A percentile compares a stretch with the other conserved stretches of the same genome.
Evolutionary conservation across 2,329 filamentous ascomycete genomes (phyloP).

Genomic region (Aspergillus niger): DNA sequence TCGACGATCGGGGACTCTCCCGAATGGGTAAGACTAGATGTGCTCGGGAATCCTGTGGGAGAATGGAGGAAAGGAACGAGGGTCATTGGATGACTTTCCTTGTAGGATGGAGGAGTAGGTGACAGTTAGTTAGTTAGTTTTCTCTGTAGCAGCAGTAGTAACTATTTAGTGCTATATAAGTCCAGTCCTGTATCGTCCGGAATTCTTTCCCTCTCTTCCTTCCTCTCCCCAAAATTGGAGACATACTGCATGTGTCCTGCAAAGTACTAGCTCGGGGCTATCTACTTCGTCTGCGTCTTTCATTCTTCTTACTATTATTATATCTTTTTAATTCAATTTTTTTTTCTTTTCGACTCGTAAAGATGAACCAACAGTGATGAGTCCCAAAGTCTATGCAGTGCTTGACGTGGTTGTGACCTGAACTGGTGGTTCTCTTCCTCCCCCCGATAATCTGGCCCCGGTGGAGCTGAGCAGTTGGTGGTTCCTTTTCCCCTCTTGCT

Average conservation of each 20-base stretch:
- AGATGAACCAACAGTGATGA: too few relatives aligned
- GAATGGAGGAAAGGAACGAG: too few relatives aligned
- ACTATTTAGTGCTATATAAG: neutral
- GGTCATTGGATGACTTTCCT: neutral
- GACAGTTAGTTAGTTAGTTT: too few relatives aligned
- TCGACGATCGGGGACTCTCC: neutral
- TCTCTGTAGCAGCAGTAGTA: neutral
- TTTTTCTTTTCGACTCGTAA: too few relatives aligned
- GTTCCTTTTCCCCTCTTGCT: neutral
- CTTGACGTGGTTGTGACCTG: neutral
- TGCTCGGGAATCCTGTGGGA: neutral
- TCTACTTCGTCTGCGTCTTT: too few relatives aligned
- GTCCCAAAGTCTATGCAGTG: neutral
- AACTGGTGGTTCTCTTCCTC: too few relatives aligned
- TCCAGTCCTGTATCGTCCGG: neutral
- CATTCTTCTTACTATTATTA: too few relatives aligned
- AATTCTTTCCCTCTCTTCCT: neutral
- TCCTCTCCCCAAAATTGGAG: neutral
- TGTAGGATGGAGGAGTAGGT: too few relatives aligned
- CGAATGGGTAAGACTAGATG: neutral
- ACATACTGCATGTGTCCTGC: too few relatives aligned
- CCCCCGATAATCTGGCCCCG: slow-evolving; percentile 2
- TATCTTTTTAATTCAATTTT: too few relatives aligned
- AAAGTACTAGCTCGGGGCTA: too few relatives aligned
- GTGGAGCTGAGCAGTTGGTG: slow-evolving; percentile 6